These are phyloP conservation scores for Apophysomyces trapeziformis DNA, from an alignment of 371 early-diverging fungal species.

Conservation along the genomic window DNA sequence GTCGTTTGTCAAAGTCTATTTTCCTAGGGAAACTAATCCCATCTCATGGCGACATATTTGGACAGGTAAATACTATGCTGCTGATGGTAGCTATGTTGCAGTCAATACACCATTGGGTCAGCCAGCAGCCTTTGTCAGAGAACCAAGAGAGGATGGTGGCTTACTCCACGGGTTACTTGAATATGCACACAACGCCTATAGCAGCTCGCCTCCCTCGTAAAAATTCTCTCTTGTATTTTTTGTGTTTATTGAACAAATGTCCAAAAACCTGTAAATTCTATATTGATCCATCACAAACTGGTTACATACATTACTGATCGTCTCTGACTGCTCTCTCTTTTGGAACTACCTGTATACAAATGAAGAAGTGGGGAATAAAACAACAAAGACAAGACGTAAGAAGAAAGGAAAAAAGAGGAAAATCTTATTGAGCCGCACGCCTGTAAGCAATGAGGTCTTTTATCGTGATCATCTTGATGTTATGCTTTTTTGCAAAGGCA, in stretches of 20 bases:
- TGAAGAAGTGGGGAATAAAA: not conserved
- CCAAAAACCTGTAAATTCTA: not conserved
- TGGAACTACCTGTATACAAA: too few relatives aligned
- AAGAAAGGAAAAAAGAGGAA: not conserved
- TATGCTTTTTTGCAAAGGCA: conserved; percentile 80
- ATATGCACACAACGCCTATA: conserved; percentile 26
- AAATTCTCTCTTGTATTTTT: not conserved
- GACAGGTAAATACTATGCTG: conserved; percentile 46
- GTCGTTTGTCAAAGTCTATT: conserved; percentile 50
- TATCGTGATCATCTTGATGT: conserved; percentile 88
- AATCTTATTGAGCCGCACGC: conserved; percentile 13
- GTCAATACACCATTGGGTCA: conserved; percentile 50
- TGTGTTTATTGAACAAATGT: too few relatives aligned
- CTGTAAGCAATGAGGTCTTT: conserved; percentile 80
- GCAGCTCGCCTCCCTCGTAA: not conserved
- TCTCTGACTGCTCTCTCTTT: not conserved
- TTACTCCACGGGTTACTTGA: conserved; percentile 38
- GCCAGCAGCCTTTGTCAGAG: conserved; percentile 51
- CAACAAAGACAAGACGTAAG: not conserved
- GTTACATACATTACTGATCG: not conserved
- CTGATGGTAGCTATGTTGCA: conserved; percentile 40
- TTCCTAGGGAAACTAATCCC: conserved; percentile 31
- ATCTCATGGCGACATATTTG: conserved; percentile 52
- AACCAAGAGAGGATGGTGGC: conserved; percentile 47
- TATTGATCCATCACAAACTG: not conserved